phyloP scores from a whole-genome alignment of 140 eudicot genomes.

The Bidens hawaiensis region DNA sequence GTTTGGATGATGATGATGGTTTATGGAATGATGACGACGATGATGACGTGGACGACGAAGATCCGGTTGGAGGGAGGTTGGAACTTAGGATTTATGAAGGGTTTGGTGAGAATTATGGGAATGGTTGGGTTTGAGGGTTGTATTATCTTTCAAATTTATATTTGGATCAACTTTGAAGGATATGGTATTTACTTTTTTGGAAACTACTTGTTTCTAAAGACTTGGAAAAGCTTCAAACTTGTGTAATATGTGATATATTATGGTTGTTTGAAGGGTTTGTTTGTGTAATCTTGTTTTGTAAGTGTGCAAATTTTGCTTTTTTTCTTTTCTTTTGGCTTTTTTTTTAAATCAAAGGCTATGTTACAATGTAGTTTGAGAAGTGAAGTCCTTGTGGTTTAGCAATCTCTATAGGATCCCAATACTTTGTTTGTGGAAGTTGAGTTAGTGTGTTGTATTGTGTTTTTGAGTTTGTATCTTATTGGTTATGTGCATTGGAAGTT shows the following conservation, averaged over 20 bases:
- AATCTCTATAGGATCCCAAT: too few species aligned
- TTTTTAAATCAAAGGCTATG: too few species aligned
- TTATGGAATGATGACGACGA: conserved; percentile 48
- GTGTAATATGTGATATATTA: conserved; percentile 15
- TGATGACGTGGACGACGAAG: conserved; percentile 44
- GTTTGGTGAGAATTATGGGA: conserved; percentile 41
- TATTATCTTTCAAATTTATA: not conserved
- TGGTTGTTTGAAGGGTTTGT: conserved; percentile 23
- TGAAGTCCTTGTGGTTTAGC: too few species aligned
- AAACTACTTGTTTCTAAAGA: conserved; percentile 32
- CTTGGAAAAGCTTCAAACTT: conserved; percentile 14
- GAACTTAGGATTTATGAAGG: conserved; percentile 72
- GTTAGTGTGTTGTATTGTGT: not conserved
- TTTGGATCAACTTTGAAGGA: conserved; percentile 1
- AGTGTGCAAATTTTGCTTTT: not conserved
- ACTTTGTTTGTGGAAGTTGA: too few species aligned
- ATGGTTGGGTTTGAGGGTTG: conserved; percentile 50
- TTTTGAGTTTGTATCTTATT: not conserved
- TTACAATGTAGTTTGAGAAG: too few species aligned
- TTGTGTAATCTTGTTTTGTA: conserved; percentile 2
- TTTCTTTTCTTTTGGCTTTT: too few species aligned
- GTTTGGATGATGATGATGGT: conserved; percentile 54
- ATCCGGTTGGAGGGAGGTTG: conserved; percentile 38
- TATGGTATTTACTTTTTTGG: conserved; percentile 13
- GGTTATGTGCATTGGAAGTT: not conserved